A percentile compares a stretch with the other conserved stretches of the same genome.
Evolutionary conservation across 345 rosid species (phyloP).

Genomic region (Populus euphratica): DNA sequence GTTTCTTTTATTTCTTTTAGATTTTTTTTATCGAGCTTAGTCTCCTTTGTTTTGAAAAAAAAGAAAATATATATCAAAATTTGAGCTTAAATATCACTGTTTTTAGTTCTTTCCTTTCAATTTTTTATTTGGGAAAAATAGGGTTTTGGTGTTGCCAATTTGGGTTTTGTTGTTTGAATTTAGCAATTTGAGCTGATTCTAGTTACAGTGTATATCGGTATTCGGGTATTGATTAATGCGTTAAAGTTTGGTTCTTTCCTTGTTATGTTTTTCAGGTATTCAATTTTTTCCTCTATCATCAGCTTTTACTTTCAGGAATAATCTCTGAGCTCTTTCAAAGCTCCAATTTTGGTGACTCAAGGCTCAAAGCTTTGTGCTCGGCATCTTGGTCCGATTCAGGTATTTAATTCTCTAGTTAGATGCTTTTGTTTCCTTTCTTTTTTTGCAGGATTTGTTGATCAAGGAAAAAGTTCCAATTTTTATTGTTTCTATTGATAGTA

Average conservation of each 20-base stretch:
- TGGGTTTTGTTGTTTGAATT: not conserved
- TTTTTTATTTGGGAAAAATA: slow-evolving; percentile 6
- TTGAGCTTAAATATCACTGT: not conserved
- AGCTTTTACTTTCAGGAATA: slow-evolving; percentile 35
- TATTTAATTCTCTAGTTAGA: slow-evolving; percentile 9
- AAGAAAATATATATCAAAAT: not conserved
- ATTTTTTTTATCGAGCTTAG: not conserved
- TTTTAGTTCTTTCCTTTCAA: not conserved
- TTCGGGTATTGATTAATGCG: not conserved
- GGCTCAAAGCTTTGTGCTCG: slow-evolving; percentile 13
- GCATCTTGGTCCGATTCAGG: slow-evolving; percentile 41
- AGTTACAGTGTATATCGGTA: not conserved
- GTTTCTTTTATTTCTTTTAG: not conserved
- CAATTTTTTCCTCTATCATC: slow-evolving; percentile 23
- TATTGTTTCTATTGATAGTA: not conserved
- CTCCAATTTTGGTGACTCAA: slow-evolving; percentile 11
- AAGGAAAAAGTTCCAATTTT: slow-evolving; percentile 15
- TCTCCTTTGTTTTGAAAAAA: not conserved
- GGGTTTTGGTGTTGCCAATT: slow-evolving; percentile 11
- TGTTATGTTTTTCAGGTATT: slow-evolving; percentile 34
- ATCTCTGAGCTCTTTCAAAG: slow-evolving; percentile 18
- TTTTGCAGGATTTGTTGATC: slow-evolving; percentile 2
- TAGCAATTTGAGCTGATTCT: not conserved
- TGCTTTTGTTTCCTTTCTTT: not conserved
- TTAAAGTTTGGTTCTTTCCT: not conserved